These are phyloP conservation scores for Zea mays DNA, from an alignment of 176 grass and related monocot species.

Conservation along the genomic window DNA sequence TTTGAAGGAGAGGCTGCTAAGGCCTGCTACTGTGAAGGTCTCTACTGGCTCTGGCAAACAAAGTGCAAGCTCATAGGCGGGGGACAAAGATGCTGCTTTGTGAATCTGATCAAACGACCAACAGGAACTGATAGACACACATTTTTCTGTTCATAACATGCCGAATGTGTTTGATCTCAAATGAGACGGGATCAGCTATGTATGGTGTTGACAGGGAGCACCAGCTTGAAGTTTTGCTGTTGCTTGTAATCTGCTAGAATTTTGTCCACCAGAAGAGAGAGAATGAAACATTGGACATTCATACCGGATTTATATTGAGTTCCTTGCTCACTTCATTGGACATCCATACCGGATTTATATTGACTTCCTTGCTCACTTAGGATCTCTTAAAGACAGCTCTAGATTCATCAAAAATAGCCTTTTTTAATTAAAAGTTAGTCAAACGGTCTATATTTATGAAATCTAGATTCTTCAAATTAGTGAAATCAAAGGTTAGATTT, in stretches of 20 bases:
- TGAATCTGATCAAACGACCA: constrained; percentile 26
- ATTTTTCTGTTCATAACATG: constrained; percentile 36
- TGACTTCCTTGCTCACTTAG: no score
- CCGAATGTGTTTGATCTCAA: neutral
- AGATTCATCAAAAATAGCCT: no score
- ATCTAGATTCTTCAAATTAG: no score
- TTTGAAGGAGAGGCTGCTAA: constrained; percentile 60
- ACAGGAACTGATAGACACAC: constrained; percentile 19
- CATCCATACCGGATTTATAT: no score
- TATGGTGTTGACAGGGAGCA: neutral
- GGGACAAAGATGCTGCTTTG: constrained; percentile 36
- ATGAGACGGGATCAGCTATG: neutral
- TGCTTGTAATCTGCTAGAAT: neutral
- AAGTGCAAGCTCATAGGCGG: constrained; percentile 18
- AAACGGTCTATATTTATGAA: no score
- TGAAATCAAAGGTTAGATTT: no score
- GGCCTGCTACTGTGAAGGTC: constrained; percentile 80
- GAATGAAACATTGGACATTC: neutral
- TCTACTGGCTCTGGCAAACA: constrained; percentile 54
- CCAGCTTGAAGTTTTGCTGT: neutral
- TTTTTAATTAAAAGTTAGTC: no score
- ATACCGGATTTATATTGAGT: neutral
- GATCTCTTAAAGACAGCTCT: no score
- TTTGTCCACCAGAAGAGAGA: neutral
- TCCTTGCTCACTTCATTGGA: no score